A percentile compares a stretch with the other conserved stretches of the same genome.
Evolutionary conservation across 1,284 basidiomycete species (phyloP).

Genomic region (Sanghuangporus baumii): DNA sequence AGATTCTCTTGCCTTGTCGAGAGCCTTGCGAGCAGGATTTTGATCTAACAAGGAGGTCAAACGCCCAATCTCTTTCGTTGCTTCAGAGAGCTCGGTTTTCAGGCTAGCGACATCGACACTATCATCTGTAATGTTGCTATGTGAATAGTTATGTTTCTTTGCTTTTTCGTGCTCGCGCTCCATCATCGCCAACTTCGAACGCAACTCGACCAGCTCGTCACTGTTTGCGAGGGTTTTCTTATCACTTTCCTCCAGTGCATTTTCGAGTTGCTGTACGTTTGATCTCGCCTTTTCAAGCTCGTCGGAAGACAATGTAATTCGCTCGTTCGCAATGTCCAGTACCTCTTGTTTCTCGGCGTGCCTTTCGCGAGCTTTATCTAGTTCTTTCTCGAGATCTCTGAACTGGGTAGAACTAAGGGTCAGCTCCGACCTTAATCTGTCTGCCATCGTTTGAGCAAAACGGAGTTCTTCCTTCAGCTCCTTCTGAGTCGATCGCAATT

Average conservation of each 20-base stretch:
- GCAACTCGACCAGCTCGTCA: slow-evolving; percentile 45
- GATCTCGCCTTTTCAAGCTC: slow-evolving; percentile 49
- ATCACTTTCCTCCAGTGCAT: slow-evolving; percentile 66
- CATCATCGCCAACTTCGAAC: slow-evolving; percentile 44
- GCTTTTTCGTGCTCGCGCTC: slow-evolving; percentile 42
- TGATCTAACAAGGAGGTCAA: slow-evolving; percentile 64
- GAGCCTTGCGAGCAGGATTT: slow-evolving; percentile 68
- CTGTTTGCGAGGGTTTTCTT: slow-evolving; percentile 59
- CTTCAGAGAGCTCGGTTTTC: slow-evolving; percentile 75
- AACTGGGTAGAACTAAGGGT: slow-evolving; percentile 40
- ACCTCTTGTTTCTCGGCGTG: slow-evolving; percentile 42
- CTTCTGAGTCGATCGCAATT: slow-evolving; percentile 26
- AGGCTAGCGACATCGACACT: slow-evolving; percentile 46
- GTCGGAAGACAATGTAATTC: slow-evolving; percentile 1
- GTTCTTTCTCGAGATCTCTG: slow-evolving; percentile 46
- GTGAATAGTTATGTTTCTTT: slow-evolving; percentile 28
- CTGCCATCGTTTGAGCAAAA: slow-evolving; percentile 42
- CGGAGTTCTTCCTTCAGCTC: slow-evolving; percentile 31
- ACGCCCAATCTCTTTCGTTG: slow-evolving; percentile 74
- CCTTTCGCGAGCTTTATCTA: slow-evolving; percentile 40
- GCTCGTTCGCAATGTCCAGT: slow-evolving; percentile 37
- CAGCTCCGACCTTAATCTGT: slow-evolving; percentile 51
- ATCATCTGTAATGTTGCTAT: slow-evolving; percentile 27
- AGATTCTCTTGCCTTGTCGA: slow-evolving; percentile 67
- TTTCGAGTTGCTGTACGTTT: slow-evolving; percentile 59